Evolutionary conservation across 495 filamentous ascomycete species (phyloP).

Genomic region (Tuber microsphaerosporum): DNA sequence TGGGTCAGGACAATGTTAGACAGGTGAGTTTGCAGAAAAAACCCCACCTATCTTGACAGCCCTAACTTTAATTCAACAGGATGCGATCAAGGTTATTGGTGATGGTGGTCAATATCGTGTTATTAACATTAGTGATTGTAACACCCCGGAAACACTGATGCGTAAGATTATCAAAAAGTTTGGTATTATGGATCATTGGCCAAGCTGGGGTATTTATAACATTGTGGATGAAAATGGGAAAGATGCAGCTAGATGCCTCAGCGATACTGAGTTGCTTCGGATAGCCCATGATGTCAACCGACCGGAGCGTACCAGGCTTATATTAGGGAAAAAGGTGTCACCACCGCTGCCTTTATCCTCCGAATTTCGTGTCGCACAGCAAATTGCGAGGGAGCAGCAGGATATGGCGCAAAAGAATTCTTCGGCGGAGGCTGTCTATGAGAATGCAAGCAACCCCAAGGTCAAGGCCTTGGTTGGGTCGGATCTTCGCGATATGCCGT

Average conservation of each 20-base stretch:
- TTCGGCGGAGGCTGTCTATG: slow-evolving; percentile 25
- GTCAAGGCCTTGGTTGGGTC: slow-evolving; percentile 31
- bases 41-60: not conserved
- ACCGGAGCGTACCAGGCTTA: slow-evolving; percentile 79
- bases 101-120: slow-evolving; percentile 84
- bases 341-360: slow-evolving; percentile 35
- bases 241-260: slow-evolving; percentile 66
- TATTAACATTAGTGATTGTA: slow-evolving; percentile 79
- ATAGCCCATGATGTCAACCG: slow-evolving; percentile 67
- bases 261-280: slow-evolving; percentile 77
- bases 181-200: slow-evolving; percentile 57
- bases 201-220: slow-evolving; percentile 83
- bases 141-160: slow-evolving; percentile 83
- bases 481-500: slow-evolving; percentile 28
- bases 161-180: slow-evolving; percentile 77
- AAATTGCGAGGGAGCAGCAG: slow-evolving; percentile 41
- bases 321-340: slow-evolving; percentile 53
- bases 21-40: slow-evolving; percentile 25
- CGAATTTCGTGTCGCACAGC: slow-evolving; percentile 36
- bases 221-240: slow-evolving; percentile 70
- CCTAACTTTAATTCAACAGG: slow-evolving; percentile 19
- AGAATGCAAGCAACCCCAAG: slow-evolving; percentile 32
- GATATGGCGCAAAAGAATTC: slow-evolving; percentile 26
- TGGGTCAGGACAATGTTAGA: slow-evolving; percentile 38
- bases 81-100: slow-evolving; percentile 62